Conservation (phyloP, 2,329 filamentous ascomycete genomes). For the Phoma sp. region DNA sequence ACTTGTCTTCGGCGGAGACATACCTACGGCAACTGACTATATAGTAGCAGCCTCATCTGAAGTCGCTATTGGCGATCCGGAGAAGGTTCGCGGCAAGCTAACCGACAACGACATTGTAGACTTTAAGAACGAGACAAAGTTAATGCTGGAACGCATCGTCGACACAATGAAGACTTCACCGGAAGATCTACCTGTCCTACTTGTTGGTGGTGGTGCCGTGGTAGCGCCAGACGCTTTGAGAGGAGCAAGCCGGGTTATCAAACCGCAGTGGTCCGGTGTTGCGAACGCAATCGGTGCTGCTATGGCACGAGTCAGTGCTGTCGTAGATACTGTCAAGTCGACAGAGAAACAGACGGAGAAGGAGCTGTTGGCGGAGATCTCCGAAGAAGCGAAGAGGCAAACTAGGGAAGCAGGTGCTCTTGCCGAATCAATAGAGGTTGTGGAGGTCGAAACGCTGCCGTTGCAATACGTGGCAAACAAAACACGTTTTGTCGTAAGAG, state of each 20-base stretch:
- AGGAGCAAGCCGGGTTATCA: slow-evolving; percentile 65
- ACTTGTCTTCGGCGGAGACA: slow-evolving; percentile 63
- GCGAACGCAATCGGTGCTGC: slow-evolving; percentile 72
- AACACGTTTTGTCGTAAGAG: slow-evolving; percentile 60
- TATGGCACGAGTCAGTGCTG: slow-evolving; percentile 63
- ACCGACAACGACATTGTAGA: slow-evolving; percentile 48
- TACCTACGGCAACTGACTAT: slow-evolving; percentile 67
- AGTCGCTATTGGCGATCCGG: slow-evolving; percentile 54
- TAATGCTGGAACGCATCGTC: slow-evolving; percentile 63
- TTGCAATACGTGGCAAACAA: slow-evolving; percentile 64
- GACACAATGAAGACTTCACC: slow-evolving; percentile 70
- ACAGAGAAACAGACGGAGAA: slow-evolving; percentile 45
- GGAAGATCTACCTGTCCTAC: slow-evolving; percentile 64
- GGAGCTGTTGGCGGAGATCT: slow-evolving; percentile 47
- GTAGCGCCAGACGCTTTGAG: slow-evolving; percentile 63
- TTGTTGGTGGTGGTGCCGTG: slow-evolving; percentile 70
- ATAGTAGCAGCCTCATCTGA: slow-evolving; percentile 49
- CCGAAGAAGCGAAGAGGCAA: slow-evolving; percentile 48
- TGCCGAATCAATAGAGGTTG: slow-evolving; percentile 40
- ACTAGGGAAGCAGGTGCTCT: slow-evolving; percentile 50
- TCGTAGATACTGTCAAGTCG: slow-evolving; percentile 52
- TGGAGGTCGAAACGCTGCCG: slow-evolving; percentile 58
- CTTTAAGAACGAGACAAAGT: slow-evolving; percentile 54
- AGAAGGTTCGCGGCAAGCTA: slow-evolving; percentile 45
- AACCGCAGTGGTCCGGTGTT: slow-evolving; percentile 64